Base-by-base conservation (phyloP, 73 alveolate species). In the Paramecium sexaurelia region DNA sequence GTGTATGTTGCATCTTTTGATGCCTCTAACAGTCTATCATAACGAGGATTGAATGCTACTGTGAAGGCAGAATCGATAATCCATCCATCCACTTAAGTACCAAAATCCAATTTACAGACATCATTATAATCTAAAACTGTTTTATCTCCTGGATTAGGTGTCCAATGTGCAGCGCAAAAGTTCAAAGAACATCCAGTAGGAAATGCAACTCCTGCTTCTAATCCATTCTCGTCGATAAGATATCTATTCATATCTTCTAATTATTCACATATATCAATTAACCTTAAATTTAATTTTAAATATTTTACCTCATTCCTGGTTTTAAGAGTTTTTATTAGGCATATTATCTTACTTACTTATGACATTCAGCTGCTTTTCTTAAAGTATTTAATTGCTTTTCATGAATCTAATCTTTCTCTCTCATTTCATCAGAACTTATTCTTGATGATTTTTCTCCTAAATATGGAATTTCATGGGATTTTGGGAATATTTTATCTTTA, bases 341-440 rank as follows among this genome's bases (percentile, higher is more conserved):
- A 92, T 96, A 98, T 93, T 96, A 94, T 55, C 99, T 86, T 56
- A 96, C 96, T 94, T 98, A 97, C 56, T 99, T 92, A 87, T 98
- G 99, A 87, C 99, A 95, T 88, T 98, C 99, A 22, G 99, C 99
- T 55, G 99, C 98, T 93, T 95, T 96, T 92, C 99, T 93, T 57
- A 98, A 84, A 24, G 96, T 93, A 45, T 94, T 94, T 68, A 96
- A 91, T 51, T 98, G 96, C 40, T 92, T 91, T 82, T 85, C 92
- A 84, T 88, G 82, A 7, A 97, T 56, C 66, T 94, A 91, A 85
- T 98, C 99, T 68, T 92, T 92, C 92, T 96, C 99, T 75, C 95
- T 94, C 90, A 92, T 69, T 94, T 98, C 99, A 55, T 95, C 98
- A 55, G 57, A 85, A 11, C 96, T 94, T 1, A 94, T 92, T 75